Conservation (phyloP, 2,329 filamentous ascomycete species). For the Cephalotrichum gorgonifer region DNA sequence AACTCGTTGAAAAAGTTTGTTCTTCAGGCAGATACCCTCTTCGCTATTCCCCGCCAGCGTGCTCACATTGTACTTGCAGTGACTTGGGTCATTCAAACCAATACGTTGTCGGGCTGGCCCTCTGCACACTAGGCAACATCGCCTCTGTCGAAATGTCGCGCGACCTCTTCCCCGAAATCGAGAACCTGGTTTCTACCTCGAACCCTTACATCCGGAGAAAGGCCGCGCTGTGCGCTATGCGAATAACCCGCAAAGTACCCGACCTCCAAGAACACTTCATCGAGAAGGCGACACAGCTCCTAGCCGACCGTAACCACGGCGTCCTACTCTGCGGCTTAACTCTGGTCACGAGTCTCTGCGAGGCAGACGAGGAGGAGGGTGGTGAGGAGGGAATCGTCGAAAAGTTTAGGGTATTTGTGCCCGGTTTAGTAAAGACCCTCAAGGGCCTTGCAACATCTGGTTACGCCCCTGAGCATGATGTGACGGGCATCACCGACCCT, state of each 20-base stretch:
- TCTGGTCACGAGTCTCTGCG: slow-evolving; percentile 82
- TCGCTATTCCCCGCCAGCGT: neutral
- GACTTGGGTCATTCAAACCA: slow-evolving; percentile 96
- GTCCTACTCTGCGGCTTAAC: slow-evolving; percentile 89
- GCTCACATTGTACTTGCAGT: slow-evolving; percentile 33
- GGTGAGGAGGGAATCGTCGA: slow-evolving; percentile 86
- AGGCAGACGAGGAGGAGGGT: slow-evolving; percentile 86
- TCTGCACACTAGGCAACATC: slow-evolving; percentile 95
- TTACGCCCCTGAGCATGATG: slow-evolving; percentile 95
- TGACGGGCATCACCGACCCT: slow-evolving; percentile 94
- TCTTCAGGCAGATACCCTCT: neutral
- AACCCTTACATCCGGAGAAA: slow-evolving; percentile 99
- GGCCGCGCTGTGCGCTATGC: slow-evolving; percentile 96
- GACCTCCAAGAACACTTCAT: slow-evolving; percentile 95
- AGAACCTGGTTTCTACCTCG: slow-evolving; percentile 78
- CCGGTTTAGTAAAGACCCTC: slow-evolving; percentile 75
- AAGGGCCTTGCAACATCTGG: slow-evolving; percentile 91
- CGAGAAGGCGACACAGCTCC: slow-evolving; percentile 79
- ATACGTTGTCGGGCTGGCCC: slow-evolving; percentile 91
- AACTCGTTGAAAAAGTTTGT: slow-evolving; percentile 93
- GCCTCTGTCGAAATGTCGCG: slow-evolving; percentile 97
- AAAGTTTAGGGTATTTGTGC: slow-evolving; percentile 80
- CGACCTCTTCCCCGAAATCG: slow-evolving; percentile 93
- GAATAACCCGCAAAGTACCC: slow-evolving; percentile 95
- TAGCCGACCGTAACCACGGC: slow-evolving; percentile 91